phyloP scores from a whole-genome alignment of 78 protist species.

The Isochrysis galbana region DNA sequence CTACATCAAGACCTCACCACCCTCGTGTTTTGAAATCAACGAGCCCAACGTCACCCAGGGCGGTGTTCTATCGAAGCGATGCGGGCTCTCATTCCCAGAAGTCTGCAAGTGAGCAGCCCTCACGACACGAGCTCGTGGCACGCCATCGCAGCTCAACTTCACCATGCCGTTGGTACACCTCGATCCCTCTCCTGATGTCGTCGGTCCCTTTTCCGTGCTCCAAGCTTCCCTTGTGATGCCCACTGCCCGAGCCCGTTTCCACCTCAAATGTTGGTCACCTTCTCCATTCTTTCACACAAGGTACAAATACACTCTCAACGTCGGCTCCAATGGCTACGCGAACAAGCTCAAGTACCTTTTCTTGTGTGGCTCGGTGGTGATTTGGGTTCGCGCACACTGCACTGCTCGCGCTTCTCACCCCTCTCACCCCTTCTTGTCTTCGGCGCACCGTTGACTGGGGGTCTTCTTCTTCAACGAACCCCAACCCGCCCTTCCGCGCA shows the following conservation, averaged over 20 bases:
- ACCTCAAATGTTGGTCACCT: no score
- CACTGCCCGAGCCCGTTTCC: no score
- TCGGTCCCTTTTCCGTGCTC: no score
- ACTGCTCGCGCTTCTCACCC: neutral
- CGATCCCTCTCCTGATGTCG: no score
- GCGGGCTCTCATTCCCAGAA: neutral
- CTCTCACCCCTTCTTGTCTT: neutral
- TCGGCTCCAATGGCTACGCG: conserved; percentile 16
- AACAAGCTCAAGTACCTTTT: conserved; percentile 19
- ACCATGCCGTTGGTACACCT: no score
- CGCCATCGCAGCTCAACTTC: neutral
- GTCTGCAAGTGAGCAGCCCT: neutral
- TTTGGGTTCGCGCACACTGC: neutral
- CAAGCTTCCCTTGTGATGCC: no score
- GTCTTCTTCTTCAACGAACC: no score
- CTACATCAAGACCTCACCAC: conserved; percentile 18
- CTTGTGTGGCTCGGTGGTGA: neutral
- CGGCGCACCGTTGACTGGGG: neutral
- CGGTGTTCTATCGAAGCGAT: neutral
- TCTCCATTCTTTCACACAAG: no score
- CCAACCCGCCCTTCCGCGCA: neutral
- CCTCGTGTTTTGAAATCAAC: neutral
- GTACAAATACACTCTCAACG: neutral
- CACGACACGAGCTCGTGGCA: neutral
- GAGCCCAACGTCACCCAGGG: neutral